Evolutionary conservation across 495 filamentous ascomycete genomes (phyloP), one percentile per base, ranked within the genome.

Genomic region (Tuber microsphaerosporum): DNA sequence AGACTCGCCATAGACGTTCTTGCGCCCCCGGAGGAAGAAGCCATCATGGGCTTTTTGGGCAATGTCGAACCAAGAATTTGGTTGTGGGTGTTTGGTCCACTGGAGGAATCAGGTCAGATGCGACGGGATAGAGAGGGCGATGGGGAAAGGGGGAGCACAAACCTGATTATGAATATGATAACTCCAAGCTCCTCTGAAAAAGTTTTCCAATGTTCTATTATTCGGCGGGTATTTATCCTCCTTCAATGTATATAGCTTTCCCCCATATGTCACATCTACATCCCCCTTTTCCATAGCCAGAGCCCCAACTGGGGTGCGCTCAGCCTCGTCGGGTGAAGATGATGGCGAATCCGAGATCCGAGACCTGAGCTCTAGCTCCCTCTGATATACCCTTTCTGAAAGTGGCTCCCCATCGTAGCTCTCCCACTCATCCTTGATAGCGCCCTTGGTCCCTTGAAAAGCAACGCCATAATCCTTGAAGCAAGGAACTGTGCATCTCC

Each of bases 131-230:
- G 26, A 65, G 26, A 65, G 26, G 14, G 17, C 17, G 14, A 34
- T 7, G 14, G 34, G 31, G 22, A 45, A 12, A 72, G 37, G 69
- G 69, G 31, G 31, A 68, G 74, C 73, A 83, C 85, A 78, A 80
- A 88, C 87, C 84, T 88, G 88, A 76, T 88, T 89, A 76, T 89
- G 88, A 74, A 89, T 85, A 81, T 89, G 88, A 81, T 89, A 89
- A 44, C 85, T 88, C 85, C 85, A 89, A 8, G 86, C 86, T 0
- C 88, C 88, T 6, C 85, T 81, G 80, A 89, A 89, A 81, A 89
- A 89, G 76, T 88, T 86, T 80, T 86, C 84, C 76, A 89, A 71
- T 2, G 86, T 88, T 31, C 88, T 85, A 75, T 89, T 89, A 51
- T 86, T 89, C 19, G 86, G 86, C 44, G 87, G 85, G 74, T 86